phyloP scores from a whole-genome alignment of 805 yeast species.

The Starmerella sirachaensis region DNA sequence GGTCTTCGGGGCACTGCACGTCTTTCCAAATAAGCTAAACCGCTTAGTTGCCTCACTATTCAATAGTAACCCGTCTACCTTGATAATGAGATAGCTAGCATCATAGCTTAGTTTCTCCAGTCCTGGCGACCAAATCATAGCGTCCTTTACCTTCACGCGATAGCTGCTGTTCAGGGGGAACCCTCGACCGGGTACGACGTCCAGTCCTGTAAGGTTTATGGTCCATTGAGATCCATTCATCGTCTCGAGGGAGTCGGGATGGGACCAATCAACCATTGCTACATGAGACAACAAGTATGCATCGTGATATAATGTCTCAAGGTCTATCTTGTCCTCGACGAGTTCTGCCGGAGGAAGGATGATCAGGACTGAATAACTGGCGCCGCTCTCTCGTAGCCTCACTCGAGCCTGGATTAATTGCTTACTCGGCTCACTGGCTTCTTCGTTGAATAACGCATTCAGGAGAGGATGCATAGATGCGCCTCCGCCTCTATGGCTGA shows the following conservation, averaged over 20 bases:
- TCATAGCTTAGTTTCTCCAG: conserved; percentile 1
- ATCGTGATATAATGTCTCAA: conserved; percentile 16
- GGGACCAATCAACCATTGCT: neutral
- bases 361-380: conserved; percentile 9
- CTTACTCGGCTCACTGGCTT: conserved; percentile 15
- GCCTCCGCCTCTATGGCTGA: too few relatives aligned
- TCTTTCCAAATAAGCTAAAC: conserved; percentile 8
- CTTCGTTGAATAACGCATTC: conserved; percentile 19
- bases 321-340: conserved; percentile 2
- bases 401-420: conserved; percentile 11
- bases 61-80: conserved; percentile 6
- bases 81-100: conserved; percentile 10
- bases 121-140: conserved; percentile 14
- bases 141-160: neutral
- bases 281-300: conserved; percentile 21
- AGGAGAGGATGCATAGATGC: conserved; percentile 17
- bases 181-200: conserved; percentile 7
- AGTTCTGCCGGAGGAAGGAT: conserved; percentile 17
- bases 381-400: neutral
- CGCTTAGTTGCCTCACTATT: neutral
- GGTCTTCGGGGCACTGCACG: conserved; percentile 4
- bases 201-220: neutral
- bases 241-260: conserved; percentile 1
- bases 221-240: conserved; percentile 11
- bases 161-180: conserved; percentile 1